phyloP scores from a whole-genome alignment of 2,329 filamentous ascomycete genomes.

The Aspergillus calidoustus region DNA sequence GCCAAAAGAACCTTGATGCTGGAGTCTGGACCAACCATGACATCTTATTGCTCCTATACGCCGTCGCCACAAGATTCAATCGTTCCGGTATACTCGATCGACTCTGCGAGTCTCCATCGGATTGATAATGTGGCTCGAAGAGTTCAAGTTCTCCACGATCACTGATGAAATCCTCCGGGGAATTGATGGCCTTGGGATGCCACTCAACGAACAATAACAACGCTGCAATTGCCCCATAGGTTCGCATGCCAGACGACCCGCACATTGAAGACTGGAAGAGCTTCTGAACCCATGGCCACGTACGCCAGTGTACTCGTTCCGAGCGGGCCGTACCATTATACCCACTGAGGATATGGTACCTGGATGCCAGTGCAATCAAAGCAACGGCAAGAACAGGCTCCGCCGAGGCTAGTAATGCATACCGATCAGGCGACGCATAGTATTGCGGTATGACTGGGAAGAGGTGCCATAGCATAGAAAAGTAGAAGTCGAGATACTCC shows the following conservation, averaged over 20 bases:
- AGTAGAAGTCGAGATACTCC: slow-evolving; percentile 12
- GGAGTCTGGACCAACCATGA: background rate
- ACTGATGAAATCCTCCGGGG: slow-evolving; percentile 8
- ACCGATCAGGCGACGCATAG: slow-evolving; percentile 1
- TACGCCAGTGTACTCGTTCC: slow-evolving; percentile 10
- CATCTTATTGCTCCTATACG: slow-evolving; percentile 13
- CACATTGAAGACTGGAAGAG: slow-evolving; percentile 13
- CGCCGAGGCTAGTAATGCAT: background rate
- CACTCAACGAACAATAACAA: slow-evolving; percentile 12
- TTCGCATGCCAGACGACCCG: slow-evolving; percentile 10
- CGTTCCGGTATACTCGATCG: slow-evolving; percentile 3
- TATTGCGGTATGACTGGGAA: slow-evolving; percentile 6
- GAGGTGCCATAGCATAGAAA: slow-evolving; percentile 6
- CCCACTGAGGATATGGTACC: slow-evolving; percentile 5
- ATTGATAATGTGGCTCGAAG: slow-evolving; percentile 6
- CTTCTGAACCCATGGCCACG: slow-evolving; percentile 10
- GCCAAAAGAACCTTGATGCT: background rate
- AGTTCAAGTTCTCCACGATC: slow-evolving; percentile 4
- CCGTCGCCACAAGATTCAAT: slow-evolving; percentile 9
- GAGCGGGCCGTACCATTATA: slow-evolving; percentile 6
- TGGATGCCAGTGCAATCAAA: slow-evolving; percentile 1
- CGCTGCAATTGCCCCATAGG: slow-evolving; percentile 5
- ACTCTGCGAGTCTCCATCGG: background rate
- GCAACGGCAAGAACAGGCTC: slow-evolving; percentile 11
- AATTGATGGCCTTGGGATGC: slow-evolving; percentile 12